phyloP scores from a whole-genome alignment of 1,284 basidiomycete genomes.

The Sphaerobolus stellatus region DNA sequence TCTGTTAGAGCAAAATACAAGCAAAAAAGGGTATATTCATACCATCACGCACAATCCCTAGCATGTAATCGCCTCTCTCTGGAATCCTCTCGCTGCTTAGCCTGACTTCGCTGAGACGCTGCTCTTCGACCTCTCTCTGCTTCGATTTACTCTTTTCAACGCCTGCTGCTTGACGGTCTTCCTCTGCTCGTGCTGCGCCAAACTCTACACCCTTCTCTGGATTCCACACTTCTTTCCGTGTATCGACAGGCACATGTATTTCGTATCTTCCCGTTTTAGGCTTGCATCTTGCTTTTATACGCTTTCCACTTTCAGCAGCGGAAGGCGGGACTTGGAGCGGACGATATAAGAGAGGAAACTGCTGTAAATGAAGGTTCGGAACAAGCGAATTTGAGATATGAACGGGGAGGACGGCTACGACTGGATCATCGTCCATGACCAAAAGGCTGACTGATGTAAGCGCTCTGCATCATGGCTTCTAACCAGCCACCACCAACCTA shows the following conservation, averaged over 20 bases:
- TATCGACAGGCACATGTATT: conserved; percentile 74
- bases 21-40: conserved; percentile 20
- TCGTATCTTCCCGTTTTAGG: conserved; percentile 60
- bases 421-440: conserved; percentile 54
- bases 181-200: conserved; percentile 61
- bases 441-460: conserved; percentile 29
- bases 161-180: conserved; percentile 74
- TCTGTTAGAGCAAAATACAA: conserved; percentile 12
- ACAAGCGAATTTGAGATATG: conserved; percentile 61
- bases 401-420: conserved; percentile 66
- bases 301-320: conserved; percentile 67
- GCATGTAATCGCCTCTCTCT: conserved; percentile 63
- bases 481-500: conserved; percentile 11
- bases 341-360: conserved; percentile 71
- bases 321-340: conserved; percentile 74
- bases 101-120: conserved; percentile 63
- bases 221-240: conserved; percentile 76
- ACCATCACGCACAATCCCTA: conserved; percentile 74
- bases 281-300: conserved; percentile 70
- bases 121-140: conserved; percentile 33
- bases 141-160: conserved; percentile 47
- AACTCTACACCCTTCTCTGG: conserved; percentile 60
- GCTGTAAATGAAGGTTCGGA: conserved; percentile 70
- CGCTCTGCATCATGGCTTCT: background rate
- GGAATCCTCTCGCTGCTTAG: conserved; percentile 69